Evolutionary conservation across 805 yeast species (phyloP).

Genomic region (Kazachstania taianensis): DNA sequence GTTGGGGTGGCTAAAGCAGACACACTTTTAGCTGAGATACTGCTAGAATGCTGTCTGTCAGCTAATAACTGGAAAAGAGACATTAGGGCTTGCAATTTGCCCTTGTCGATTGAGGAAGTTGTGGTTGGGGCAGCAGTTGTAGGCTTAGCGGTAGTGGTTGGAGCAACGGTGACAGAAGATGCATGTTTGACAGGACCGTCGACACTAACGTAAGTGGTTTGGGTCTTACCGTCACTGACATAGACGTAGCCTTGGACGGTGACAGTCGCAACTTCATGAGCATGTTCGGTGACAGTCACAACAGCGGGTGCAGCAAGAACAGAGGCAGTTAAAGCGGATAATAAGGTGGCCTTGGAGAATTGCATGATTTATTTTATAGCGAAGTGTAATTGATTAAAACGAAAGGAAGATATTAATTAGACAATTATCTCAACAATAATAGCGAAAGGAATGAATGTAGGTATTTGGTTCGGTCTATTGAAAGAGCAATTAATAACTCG

Average conservation of each 20-base stretch:
- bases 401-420: no score
- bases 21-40: background rate
- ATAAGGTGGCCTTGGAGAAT: conserved; percentile 7
- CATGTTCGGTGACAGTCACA: conserved; percentile 26
- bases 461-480: no score
- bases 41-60: background rate
- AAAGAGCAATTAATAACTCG: no score
- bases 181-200: conserved; percentile 7
- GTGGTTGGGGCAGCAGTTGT: background rate
- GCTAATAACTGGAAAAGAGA: background rate
- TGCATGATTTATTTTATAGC: conserved; percentile 3
- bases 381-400: background rate
- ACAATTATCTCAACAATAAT: no score
- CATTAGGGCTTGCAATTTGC: background rate
- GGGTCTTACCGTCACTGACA: conserved; percentile 19
- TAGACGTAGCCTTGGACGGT: conserved; percentile 24
- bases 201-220: conserved; percentile 17
- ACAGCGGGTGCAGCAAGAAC: conserved; percentile 23
- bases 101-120: background rate
- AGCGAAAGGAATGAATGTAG: no score
- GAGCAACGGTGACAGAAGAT: background rate
- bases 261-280: conserved; percentile 17
- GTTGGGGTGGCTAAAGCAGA: background rate
- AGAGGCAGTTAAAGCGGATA: conserved; percentile 8
- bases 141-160: background rate